Evolutionary conservation across 2,329 filamentous ascomycete species (phyloP).

Genomic region (Monosporascus sp.): DNA sequence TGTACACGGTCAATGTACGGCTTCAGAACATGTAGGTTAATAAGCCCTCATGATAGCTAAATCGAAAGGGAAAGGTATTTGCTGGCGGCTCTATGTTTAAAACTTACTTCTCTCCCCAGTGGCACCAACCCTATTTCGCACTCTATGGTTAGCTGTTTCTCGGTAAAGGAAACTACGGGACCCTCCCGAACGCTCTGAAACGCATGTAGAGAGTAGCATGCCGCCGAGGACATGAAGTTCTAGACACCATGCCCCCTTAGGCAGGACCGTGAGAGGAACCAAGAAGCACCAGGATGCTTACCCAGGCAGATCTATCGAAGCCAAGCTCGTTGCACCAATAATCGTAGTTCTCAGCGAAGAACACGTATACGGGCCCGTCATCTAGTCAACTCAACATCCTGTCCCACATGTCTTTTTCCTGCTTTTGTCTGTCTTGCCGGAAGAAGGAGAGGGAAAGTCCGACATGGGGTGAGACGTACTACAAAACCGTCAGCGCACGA

Average conservation of each 20-base stretch:
- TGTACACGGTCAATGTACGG: background rate
- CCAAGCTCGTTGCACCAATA: slow-evolving; percentile 17
- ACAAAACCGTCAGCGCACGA: background rate
- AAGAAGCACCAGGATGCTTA: too few relatives aligned
- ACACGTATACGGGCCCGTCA: slow-evolving; percentile 18
- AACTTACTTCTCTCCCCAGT: slow-evolving; percentile 18
- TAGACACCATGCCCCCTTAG: too few relatives aligned
- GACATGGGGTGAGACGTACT: background rate
- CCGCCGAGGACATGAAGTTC: too few relatives aligned
- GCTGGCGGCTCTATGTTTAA: too few relatives aligned
- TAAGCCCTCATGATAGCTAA: too few relatives aligned
- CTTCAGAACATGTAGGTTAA: too few relatives aligned
- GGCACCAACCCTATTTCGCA: slow-evolving; percentile 12
- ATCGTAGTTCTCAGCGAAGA: slow-evolving; percentile 20
- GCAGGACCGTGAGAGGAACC: too few relatives aligned
- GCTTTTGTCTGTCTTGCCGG: background rate
- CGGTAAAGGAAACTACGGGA: too few relatives aligned
- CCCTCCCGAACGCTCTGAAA: too few relatives aligned
- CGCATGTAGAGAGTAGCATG: too few relatives aligned
- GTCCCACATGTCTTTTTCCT: background rate
- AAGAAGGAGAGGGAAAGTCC: background rate
- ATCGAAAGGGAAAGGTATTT: too few relatives aligned
- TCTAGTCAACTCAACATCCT: slow-evolving; percentile 4
- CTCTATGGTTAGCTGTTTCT: too few relatives aligned
- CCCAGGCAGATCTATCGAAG: slow-evolving; percentile 10